Base-by-base conservation (phyloP, 306 rosid genomes). In the Benincasa hispida region DNA sequence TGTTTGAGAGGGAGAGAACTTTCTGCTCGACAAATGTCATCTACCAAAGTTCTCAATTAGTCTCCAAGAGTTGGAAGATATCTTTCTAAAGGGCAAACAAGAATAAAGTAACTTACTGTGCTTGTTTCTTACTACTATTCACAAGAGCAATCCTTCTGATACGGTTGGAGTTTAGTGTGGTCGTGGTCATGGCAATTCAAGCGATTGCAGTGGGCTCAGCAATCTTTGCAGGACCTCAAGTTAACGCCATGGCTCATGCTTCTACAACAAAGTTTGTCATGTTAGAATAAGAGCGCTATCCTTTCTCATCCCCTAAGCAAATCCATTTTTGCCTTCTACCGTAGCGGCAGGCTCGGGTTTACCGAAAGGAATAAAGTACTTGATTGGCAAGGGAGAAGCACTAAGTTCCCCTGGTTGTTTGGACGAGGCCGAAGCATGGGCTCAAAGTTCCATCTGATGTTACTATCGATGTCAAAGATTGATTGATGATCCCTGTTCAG, bases 171-270 rank as follows among this genome's bases (percentile, higher is more conserved):
- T 93, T 90, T 42, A 97, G 97, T 5, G 89, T 93, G 69, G 97
- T 94, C 58, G 85, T 90, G 82, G 91, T 90, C 60, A 82, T 91
- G 75, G 91, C 97, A 81, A 93, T 90, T 80, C 96, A 90, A 94
- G 96, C 90, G 50, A 97, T 90, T 85, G 90, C 98, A 56, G 93
- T 51, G 95, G 96, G 97, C 75, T 91, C 97, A 69, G 93, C 97
- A 13, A 83, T 89, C 79, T 94, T 94, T 89, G 91, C 93, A n/a
- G 94, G 97, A 19, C 98, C 97, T 78, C 97, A 94, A 75, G 41
- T 83, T 65, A 94, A 94, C n/a, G 84, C 97, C 95, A 94, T 94
- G 98, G 97, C 91, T 58, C 97, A 94, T 84, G 98, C 96, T 51
- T 90, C 98, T 65, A 91, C 98, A 3, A 89, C 95, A 74, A 91